A percentile compares a stretch with the other conserved stretches of the same genome.
These are phyloP conservation scores for Exophiala xenobiotica DNA, from an alignment of 2,329 filamentous ascomycete genomes.

Conservation along the genomic window DNA sequence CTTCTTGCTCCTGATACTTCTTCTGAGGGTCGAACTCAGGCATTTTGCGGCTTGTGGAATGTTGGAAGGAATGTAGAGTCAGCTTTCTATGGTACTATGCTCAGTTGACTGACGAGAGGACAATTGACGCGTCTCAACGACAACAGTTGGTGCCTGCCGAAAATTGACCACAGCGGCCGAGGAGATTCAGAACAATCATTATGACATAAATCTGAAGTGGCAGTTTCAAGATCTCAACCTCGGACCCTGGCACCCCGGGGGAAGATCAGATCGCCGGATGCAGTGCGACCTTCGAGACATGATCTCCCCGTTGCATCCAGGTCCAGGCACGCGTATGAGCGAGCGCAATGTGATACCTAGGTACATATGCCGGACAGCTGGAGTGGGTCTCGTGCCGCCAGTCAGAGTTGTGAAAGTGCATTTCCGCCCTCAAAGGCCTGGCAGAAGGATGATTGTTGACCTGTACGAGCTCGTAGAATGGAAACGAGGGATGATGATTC, in stretches of 20 bases:
- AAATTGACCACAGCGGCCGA: no score
- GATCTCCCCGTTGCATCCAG: no score
- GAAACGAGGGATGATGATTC: conserved; percentile 7
- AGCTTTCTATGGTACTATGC: no score
- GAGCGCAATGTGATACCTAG: neutral
- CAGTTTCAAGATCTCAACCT: neutral
- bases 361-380: no score
- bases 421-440: no score
- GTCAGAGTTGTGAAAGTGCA: no score
- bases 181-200: neutral
- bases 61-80: no score
- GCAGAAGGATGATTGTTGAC: no score
- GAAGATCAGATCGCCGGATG: neutral
- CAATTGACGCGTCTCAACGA: neutral
- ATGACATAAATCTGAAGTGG: neutral
- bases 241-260: neutral
- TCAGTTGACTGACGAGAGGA: neutral
- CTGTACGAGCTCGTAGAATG: neutral
- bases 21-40: conserved; percentile 25
- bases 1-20: conserved; percentile 29
- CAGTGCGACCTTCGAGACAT: neutral
- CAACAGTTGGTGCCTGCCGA: no score
- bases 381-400: no score
- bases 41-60: no score
- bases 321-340: no score